Evolutionary conservation across 768 basidiomycete species (phyloP).

Genomic region (Sporobolomyces pararoseus): DNA sequence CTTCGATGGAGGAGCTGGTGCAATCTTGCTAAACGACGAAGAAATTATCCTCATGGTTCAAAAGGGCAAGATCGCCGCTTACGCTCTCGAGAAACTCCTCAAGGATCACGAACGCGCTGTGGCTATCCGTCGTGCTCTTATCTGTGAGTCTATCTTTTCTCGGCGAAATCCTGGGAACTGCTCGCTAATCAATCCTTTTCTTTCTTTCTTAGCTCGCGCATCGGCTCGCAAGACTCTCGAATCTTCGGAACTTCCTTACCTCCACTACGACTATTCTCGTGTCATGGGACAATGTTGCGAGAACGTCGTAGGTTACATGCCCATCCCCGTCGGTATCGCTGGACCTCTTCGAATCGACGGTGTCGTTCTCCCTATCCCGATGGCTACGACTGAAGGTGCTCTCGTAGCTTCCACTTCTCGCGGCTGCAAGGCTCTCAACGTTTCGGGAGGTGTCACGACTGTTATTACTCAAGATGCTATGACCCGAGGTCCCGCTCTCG

Average conservation of each 20-base stretch:
- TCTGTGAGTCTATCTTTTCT: slow-evolving; percentile 62
- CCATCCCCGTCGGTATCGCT: slow-evolving; percentile 90
- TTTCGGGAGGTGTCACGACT: slow-evolving; percentile 89
- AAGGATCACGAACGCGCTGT: slow-evolving; percentile 85
- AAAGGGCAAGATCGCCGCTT: slow-evolving; percentile 88
- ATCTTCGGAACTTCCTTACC: slow-evolving; percentile 71
- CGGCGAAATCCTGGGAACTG: too few species aligned
- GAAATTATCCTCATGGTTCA: slow-evolving; percentile 84
- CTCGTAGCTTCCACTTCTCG: slow-evolving; percentile 95
- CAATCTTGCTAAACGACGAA: slow-evolving; percentile 68
- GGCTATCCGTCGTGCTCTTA: slow-evolving; percentile 73
- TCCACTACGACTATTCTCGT: slow-evolving; percentile 84
- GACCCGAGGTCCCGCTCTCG: slow-evolving; percentile 98
- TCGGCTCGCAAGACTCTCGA: slow-evolving; percentile 81
- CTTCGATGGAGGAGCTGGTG: slow-evolving; percentile 56
- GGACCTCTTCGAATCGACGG: slow-evolving; percentile 92
- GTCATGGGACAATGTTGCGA: slow-evolving; percentile 97
- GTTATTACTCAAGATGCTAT: slow-evolving; percentile 88
- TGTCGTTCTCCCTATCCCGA: slow-evolving; percentile 78
- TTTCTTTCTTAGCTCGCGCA: slow-evolving; percentile 63
- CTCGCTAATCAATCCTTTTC: neutral
- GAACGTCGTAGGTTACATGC: slow-evolving; percentile 96
- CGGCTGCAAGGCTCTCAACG: slow-evolving; percentile 95
- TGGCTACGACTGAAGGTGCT: slow-evolving; percentile 99
- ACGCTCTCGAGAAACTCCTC: slow-evolving; percentile 91